phyloP scores from a whole-genome alignment of 139 green algal species.

The Marvania coccoides region DNA sequence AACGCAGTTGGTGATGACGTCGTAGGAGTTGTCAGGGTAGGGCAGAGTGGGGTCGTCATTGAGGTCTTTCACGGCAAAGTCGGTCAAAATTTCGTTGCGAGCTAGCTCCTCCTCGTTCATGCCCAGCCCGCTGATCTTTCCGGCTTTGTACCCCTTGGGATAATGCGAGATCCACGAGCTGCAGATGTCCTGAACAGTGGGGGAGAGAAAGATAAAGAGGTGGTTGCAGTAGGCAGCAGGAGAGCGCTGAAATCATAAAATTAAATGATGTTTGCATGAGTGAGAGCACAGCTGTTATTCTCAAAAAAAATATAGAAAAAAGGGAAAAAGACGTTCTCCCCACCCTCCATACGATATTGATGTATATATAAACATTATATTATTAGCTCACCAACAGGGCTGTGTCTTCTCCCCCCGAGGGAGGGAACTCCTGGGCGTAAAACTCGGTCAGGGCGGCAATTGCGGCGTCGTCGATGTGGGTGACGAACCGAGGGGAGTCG shows the following conservation, averaged over 20 bases:
- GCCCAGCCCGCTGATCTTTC: conserved; percentile 66
- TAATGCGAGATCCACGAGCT: conserved; percentile 81
- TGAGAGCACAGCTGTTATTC: too few species aligned
- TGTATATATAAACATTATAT: too few species aligned
- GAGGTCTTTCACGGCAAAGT: conserved; percentile 60
- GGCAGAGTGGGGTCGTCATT: conserved; percentile 65
- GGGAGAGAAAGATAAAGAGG: too few species aligned
- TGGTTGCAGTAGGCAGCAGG: too few species aligned
- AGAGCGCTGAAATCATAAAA: too few species aligned
- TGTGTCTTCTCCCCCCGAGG: conserved; percentile 22
- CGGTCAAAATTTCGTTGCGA: conserved; percentile 59
- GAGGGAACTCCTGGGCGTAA: conserved; percentile 64
- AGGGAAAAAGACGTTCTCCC: too few species aligned
- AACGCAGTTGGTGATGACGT: conserved; percentile 64
- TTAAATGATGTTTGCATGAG: too few species aligned
- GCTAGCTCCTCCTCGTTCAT: conserved; percentile 81
- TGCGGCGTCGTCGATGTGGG: conserved; percentile 91
- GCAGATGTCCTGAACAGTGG: too few species aligned
- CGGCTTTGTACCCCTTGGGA: conserved; percentile 57
- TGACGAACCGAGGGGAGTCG: conserved; percentile 76
- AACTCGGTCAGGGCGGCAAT: conserved; percentile 80
- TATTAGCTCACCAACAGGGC: too few species aligned
- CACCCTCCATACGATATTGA: too few species aligned
- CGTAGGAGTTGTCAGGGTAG: conserved; percentile 54
- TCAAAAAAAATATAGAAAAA: too few species aligned